These are phyloP conservation scores for Solanum pinnatisectum DNA, from an alignment of 257 asterid species.

Conservation along the genomic window DNA sequence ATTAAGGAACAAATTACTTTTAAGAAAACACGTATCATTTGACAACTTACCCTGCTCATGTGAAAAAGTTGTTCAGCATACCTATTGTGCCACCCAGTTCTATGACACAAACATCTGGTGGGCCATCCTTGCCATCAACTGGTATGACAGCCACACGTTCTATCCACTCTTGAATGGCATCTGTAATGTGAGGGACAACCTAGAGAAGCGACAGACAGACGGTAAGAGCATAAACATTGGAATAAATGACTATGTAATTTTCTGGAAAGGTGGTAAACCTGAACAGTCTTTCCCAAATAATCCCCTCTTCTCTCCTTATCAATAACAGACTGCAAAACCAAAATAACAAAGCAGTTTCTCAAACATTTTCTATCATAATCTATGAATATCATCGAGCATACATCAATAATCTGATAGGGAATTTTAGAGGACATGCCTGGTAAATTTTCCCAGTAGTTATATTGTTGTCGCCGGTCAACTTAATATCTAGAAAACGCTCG, in stretches of 20 bases:
- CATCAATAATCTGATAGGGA: not conserved
- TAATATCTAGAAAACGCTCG: conserved; percentile 80
- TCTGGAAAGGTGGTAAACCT: conserved; percentile 15
- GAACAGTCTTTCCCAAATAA: conserved; percentile 40
- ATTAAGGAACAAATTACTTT: conserved; percentile 1
- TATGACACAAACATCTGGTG: conserved; percentile 50
- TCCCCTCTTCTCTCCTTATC: conserved; percentile 45
- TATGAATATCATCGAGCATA: not conserved
- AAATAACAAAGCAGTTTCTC: not conserved
- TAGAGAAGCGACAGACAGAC: not conserved
- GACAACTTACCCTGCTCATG: not conserved
- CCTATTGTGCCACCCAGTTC: conserved; percentile 49
- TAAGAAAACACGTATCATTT: not conserved
- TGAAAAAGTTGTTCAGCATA: conserved; percentile 1
- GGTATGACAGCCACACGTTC: conserved; percentile 37
- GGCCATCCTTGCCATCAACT: conserved; percentile 41
- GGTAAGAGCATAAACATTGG: not conserved
- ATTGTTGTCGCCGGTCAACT: conserved; percentile 72
- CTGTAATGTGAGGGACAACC: conserved; percentile 49
- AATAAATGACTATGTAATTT: not conserved
- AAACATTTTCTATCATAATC: not conserved
- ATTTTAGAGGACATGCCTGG: conserved; percentile 42
- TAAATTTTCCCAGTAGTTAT: conserved; percentile 87
- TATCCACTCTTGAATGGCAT: conserved; percentile 43
- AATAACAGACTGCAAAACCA: conserved; percentile 22